These are phyloP conservation scores for Nannochloropsis oceanica DNA, from an alignment of 108 stramenopile genomes.

Conservation along the genomic window DNA sequence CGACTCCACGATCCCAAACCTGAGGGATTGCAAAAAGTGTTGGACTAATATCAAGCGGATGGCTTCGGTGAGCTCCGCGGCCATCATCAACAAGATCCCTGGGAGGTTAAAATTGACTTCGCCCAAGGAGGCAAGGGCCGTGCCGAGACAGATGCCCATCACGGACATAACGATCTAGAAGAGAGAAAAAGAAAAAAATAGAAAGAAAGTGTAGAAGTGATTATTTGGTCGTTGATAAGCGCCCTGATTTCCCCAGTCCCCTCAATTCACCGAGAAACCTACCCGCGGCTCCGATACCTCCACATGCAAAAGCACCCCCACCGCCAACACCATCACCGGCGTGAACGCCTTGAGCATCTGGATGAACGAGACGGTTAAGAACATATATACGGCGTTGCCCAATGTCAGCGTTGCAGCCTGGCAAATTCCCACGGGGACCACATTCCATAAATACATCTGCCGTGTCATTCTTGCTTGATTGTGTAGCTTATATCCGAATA, in stretches of 20 bases:
- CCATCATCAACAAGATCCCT: background rate
- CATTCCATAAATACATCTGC: background rate
- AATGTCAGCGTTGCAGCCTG: background rate
- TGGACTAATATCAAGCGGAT: background rate
- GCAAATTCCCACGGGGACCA: background rate
- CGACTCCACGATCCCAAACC: background rate
- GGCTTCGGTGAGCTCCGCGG: background rate
- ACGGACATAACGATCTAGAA: background rate
- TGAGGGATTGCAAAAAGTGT: background rate
- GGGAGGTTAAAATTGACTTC: background rate
- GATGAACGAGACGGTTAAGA: conserved; percentile 15
- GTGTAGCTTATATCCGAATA: background rate
- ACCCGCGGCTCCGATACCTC: background rate
- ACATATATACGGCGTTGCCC: conserved; percentile 2
- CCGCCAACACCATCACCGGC: conserved; percentile 13
- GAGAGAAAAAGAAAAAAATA: background rate
- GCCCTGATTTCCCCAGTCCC: background rate
- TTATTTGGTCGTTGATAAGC: no score
- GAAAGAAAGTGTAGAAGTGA: background rate
- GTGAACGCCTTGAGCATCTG: conserved; percentile 31
- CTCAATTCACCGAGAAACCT: background rate
- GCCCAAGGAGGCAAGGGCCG: background rate
- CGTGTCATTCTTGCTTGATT: background rate
- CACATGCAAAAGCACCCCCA: conserved; percentile 2
- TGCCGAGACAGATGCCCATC: conserved; percentile 11